Conservation (phyloP, 495 filamentous ascomycete species). For the Bacidia gigantensis region DNA sequence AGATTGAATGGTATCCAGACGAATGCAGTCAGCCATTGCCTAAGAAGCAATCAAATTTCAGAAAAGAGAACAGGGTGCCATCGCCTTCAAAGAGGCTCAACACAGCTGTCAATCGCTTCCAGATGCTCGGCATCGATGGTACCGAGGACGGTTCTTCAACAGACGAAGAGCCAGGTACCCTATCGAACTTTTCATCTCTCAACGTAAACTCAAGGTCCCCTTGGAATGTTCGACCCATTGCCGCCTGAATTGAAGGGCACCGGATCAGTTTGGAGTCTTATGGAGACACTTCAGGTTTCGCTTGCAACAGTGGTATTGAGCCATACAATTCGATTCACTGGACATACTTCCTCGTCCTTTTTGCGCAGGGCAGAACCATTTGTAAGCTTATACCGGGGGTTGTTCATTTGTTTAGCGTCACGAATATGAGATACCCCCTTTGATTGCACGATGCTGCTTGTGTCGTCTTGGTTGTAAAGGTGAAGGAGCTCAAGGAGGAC, state of each 20-base stretch:
- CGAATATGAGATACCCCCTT: neutral
- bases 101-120: constrained; percentile 45
- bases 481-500: neutral
- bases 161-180: constrained; percentile 11
- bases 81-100: constrained; percentile 24
- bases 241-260: constrained; percentile 1
- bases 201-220: constrained; percentile 10
- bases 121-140: constrained; percentile 40
- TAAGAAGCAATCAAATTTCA: constrained; percentile 18
- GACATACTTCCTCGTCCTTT: too few relatives aligned
- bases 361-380: too few relatives aligned
- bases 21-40: constrained; percentile 56
- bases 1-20: constrained; percentile 58
- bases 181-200: constrained; percentile 10
- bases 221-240: constrained; percentile 14
- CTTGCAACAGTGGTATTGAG: too few relatives aligned
- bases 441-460: neutral
- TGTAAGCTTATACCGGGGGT: too few relatives aligned
- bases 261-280: neutral
- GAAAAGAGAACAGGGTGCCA: constrained; percentile 23
- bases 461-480: too few relatives aligned
- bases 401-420: neutral
- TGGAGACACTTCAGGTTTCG: too few relatives aligned
- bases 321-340: too few relatives aligned
- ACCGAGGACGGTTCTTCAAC: constrained; percentile 18